Evolutionary conservation across 768 basidiomycete genomes (phyloP), one percentile per base, ranked within the genome.

Genomic region (Amanita pseudoporphyria): DNA sequence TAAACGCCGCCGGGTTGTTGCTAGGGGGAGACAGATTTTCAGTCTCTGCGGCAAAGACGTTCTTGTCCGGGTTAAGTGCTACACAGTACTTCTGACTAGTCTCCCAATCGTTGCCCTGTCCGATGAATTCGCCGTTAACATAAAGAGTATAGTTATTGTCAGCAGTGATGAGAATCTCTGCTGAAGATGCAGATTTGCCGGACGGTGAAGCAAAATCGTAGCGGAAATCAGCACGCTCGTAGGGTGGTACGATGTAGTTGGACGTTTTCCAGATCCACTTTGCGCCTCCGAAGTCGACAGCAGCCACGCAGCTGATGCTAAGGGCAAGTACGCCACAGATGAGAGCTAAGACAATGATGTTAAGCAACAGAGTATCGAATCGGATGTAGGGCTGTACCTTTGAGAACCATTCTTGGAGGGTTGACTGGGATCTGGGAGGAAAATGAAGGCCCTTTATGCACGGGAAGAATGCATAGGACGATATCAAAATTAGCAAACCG

Each of bases 181-280:
- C 64, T 13, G 61, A 58, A 19, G 63, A 49, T 4, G 65, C 60
- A 6, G 54, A 56, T 41, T 61, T 66, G 4, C 60, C 63, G 9
- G 42, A 45, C 5, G 61, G 56, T 13, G 45, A 28, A 6, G 61
- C 43, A 1, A 53, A 56, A 40, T 57, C 58, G 28, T 61, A 60
- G 14, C 67, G 61, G 55, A 68, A 64, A 1, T 65, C 57, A 33
- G 54, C 57, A 21, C 58, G 54, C 5, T 61, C 65, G 0, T 56
- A 40, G 9, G 64, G 63, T 28, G 49, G 49, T 2, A 37, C 18
- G 12, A 55, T 32, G 10, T 51, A 47, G 18, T 38, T 44, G 10
- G 57, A 61, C 43, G 53, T 51, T 0, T 54, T 62, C 67, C 65
- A 67, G 45, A 68, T 67, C 64, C 65, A 68, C 10, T 60, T 57